Conservation (phyloP, 2,329 filamentous ascomycete genomes). For the Colletotrichum chlorophyti region DNA sequence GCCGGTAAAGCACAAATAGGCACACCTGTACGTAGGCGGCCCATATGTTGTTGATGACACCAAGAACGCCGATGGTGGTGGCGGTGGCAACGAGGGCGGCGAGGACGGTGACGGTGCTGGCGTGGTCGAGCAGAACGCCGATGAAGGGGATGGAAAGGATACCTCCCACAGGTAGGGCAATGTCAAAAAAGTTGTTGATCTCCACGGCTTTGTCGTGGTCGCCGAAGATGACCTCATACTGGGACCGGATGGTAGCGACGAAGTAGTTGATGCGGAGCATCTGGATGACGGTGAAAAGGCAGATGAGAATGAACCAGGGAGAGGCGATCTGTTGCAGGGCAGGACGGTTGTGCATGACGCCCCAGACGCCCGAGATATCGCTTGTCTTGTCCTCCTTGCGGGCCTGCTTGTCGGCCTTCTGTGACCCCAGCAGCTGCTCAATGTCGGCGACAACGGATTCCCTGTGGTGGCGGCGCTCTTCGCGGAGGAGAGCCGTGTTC, state of each 20-base stretch:
- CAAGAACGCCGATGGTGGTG: slow-evolving; percentile 78
- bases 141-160: slow-evolving; percentile 88
- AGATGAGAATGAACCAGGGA: slow-evolving; percentile 86
- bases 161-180: slow-evolving; percentile 79
- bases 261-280: slow-evolving; percentile 92
- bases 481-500: slow-evolving; percentile 58
- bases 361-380: slow-evolving; percentile 80
- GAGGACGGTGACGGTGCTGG: slow-evolving; percentile 75
- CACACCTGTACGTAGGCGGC: slow-evolving; percentile 78
- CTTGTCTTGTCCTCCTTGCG: slow-evolving; percentile 74
- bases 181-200: slow-evolving; percentile 86
- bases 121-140: slow-evolving; percentile 78
- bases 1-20: slow-evolving; percentile 84
- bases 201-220: slow-evolving; percentile 65
- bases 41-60: slow-evolving; percentile 72
- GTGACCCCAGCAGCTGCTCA: slow-evolving; percentile 73
- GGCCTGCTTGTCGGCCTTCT: slow-evolving; percentile 66
- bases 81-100: slow-evolving; percentile 72
- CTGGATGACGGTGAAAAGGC: slow-evolving; percentile 78
- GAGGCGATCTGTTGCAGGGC: slow-evolving; percentile 77
- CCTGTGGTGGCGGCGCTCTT: slow-evolving; percentile 65
- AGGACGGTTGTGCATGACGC: slow-evolving; percentile 77
- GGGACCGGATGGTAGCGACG: slow-evolving; percentile 82
- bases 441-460: slow-evolving; percentile 74
- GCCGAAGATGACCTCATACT: slow-evolving; percentile 79